Base-by-base conservation (phyloP, 192 early-diverging fungal genomes). In the Spizellomyces sp. region DNA sequence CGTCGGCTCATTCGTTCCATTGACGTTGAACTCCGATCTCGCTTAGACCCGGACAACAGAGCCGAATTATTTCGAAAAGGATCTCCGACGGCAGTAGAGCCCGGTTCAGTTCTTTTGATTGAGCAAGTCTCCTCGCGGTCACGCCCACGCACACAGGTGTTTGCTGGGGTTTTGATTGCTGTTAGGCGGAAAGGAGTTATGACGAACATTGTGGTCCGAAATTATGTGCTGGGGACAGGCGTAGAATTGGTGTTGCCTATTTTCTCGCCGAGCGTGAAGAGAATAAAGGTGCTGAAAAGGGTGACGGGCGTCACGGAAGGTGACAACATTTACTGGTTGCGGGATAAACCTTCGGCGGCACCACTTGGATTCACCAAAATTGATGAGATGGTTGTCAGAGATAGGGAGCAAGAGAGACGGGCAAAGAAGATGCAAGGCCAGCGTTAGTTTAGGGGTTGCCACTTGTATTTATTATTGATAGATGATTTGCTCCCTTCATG, bases 241-340 rank as follows among this genome's bases (percentile, higher is more conserved):
- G 82, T 87, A 22, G 82, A 87, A 69, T 73, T 82, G 74, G 74
- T 75, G 21, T 78, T 83, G 64, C 85, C 85, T 22, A 68, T 84
- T 12, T 87, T 74, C 63, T 76, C 79, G 14, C 85, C 85, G 0
- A 75, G 74, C 60, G 81, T 87, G 41, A 73, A 64, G 21, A 75
- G 78, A 47, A 83, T 87, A 48, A 77, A 76, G 62, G 79, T 83
- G 45, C 75, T 84, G 57, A 79, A 84, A 73, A 59, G 63, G 57
- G 76, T 77, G 12, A 73, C 48, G 9, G 82, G 77, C 19, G 69
- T 68, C 36, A 54, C 42, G 36, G 74, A 65, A 48, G 82, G 75
- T 5, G 77, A 82, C 62, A 63, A 77, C 45, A 74, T 79, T 42
- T 77, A 72, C 73, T 76, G 60, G 56, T 45, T 82, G 22, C 71